These are phyloP conservation scores for Xylaria sp. DNA, from an alignment of 2,329 filamentous ascomycete genomes.

Conservation along the genomic window DNA sequence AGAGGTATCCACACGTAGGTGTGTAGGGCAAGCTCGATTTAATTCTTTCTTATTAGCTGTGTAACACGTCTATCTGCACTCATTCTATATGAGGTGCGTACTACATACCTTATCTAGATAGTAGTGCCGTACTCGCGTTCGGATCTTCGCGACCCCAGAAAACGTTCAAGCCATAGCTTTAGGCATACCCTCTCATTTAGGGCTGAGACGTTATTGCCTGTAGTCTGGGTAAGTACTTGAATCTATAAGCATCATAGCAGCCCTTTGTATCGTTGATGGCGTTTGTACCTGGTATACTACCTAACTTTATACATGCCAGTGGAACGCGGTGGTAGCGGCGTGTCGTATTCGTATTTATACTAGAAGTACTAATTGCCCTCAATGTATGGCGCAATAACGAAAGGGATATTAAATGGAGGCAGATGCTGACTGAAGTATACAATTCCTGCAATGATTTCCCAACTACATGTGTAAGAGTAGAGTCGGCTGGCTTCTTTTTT, in stretches of 20 bases:
- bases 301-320: neutral
- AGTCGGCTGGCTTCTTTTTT: too few relatives aligned
- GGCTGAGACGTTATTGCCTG: neutral
- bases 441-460: neutral
- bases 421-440: neutral
- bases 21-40: neutral
- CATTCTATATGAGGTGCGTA: neutral
- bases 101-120: too few relatives aligned
- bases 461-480: neutral
- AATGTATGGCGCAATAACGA: neutral
- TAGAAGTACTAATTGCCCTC: neutral
- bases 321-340: neutral
- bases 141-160: neutral
- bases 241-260: neutral
- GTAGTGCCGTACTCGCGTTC: slow-evolving; percentile 23
- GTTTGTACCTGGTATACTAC: neutral
- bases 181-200: neutral
- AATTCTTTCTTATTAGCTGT: too few relatives aligned
- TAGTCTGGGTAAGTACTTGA: neutral
- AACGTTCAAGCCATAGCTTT: neutral
- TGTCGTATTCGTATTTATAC: slow-evolving; percentile 12
- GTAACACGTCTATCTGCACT: neutral
- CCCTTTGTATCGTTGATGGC: neutral
- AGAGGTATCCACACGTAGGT: too few relatives aligned
- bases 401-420: neutral